Conservation (phyloP, 805 yeast genomes). For the Sugiyamaella marilandica region DNA sequence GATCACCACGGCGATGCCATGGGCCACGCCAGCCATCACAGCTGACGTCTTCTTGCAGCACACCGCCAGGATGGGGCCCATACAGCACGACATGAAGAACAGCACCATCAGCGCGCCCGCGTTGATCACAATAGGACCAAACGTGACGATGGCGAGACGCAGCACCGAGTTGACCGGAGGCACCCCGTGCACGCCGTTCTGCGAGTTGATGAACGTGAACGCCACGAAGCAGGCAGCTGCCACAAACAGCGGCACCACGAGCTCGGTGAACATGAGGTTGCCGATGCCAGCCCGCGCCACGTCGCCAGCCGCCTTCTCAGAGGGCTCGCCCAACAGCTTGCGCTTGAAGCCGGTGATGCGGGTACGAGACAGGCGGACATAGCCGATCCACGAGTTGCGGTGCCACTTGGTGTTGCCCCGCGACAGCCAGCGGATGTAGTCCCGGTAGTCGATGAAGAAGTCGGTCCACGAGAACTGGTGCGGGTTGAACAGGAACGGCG, state of each 20-base stretch:
- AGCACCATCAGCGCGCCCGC: constrained; percentile 78
- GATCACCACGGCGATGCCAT: constrained; percentile 85
- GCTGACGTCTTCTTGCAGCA: constrained; percentile 98
- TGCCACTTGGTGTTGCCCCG: constrained; percentile 70
- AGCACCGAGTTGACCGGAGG: constrained; percentile 52
- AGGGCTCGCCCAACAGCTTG: constrained; percentile 56
- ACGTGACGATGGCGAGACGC: constrained; percentile 55
- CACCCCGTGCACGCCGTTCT: constrained; percentile 61
- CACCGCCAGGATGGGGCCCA: constrained; percentile 90
- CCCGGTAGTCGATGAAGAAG: constrained; percentile 94
- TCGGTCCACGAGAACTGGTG: constrained; percentile 97
- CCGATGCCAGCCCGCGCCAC: constrained; percentile 71
- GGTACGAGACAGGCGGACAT: constrained; percentile 72
- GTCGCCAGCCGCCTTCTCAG: constrained; percentile 64
- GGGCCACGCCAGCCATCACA: constrained; percentile 92
- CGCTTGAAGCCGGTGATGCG: constrained; percentile 89
- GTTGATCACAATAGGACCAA: constrained; percentile 88
- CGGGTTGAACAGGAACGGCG: constrained; percentile 95
- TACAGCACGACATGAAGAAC: constrained; percentile 86
- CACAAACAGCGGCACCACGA: constrained; percentile 64
- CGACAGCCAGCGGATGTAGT: constrained; percentile 80
- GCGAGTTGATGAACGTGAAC: constrained; percentile 77
- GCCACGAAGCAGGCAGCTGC: constrained; percentile 68
- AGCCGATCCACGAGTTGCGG: constrained; percentile 74
- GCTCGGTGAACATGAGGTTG: constrained; percentile 75